These are phyloP conservation scores for Marasmius sp. DNA, from an alignment of 1,284 basidiomycete genomes.

Conservation along the genomic window DNA sequence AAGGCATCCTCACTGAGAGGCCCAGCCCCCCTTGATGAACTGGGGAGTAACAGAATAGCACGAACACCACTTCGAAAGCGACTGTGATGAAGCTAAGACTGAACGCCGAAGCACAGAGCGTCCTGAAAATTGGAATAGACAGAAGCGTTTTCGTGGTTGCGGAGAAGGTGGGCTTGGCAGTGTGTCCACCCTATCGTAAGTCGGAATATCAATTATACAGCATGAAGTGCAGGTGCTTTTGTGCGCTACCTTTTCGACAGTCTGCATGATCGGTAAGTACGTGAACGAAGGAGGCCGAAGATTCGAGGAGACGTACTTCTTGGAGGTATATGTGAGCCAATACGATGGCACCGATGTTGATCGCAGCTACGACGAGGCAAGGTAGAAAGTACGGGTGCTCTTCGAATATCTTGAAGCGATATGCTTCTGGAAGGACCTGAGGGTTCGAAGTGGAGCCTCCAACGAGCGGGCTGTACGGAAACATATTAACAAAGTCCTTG, in stretches of 20 bases:
- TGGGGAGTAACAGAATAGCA: slow-evolving; percentile 61
- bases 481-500: neutral
- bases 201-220: slow-evolving; percentile 30
- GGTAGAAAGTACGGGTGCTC: slow-evolving; percentile 63
- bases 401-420: slow-evolving; percentile 38
- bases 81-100: slow-evolving; percentile 53
- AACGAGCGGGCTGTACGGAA: slow-evolving; percentile 52
- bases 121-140: slow-evolving; percentile 48
- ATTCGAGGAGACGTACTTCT: slow-evolving; percentile 14
- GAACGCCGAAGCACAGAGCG: slow-evolving; percentile 51
- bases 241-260: neutral
- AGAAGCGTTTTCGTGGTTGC: slow-evolving; percentile 36
- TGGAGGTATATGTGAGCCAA: slow-evolving; percentile 30
- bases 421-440: slow-evolving; percentile 36
- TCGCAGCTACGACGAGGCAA: slow-evolving; percentile 43
- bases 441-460: slow-evolving; percentile 64
- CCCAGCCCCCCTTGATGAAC: slow-evolving; percentile 53
- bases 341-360: slow-evolving; percentile 37
- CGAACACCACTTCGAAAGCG: slow-evolving; percentile 62
- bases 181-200: neutral
- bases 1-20: slow-evolving; percentile 45
- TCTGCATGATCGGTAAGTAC: neutral
- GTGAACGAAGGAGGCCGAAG: slow-evolving; percentile 11
- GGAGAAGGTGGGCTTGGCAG: neutral
- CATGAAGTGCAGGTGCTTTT: neutral